Percentiles rank a stretch among this genome's conserved stretches.
Conservation (phyloP, 371 early-diverging fungal species). For the Haplosporangium sp. region DNA sequence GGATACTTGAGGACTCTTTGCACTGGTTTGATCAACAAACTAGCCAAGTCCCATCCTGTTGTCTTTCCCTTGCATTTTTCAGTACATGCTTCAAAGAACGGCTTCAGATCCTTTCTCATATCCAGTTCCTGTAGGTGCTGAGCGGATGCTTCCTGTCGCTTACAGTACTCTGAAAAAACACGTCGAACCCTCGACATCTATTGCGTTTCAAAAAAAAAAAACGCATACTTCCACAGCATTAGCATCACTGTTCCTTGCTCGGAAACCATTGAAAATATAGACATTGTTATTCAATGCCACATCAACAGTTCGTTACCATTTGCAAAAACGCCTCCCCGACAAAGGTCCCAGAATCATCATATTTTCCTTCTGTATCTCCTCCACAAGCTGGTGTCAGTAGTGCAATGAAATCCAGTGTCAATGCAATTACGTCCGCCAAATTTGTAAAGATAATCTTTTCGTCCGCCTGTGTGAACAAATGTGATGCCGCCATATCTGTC, state of each 20-base stretch:
- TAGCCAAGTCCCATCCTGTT: conserved; percentile 83
- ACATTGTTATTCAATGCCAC: no score
- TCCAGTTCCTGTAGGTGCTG: conserved; percentile 69
- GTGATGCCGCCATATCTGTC: conserved; percentile 57
- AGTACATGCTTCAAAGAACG: conserved; percentile 70
- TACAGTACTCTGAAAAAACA: conserved; percentile 81
- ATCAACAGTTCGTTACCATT: no score
- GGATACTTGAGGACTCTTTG: conserved; percentile 91
- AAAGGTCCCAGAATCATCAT: conserved; percentile 50
- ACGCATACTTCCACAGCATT: no score
- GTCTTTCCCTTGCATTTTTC: conserved; percentile 70
- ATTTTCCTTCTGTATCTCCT: conserved; percentile 16
- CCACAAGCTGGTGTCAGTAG: conserved; percentile 62
- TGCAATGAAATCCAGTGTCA: conserved; percentile 61
- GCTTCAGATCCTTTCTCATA: conserved; percentile 56
- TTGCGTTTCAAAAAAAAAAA: conserved; percentile 7
- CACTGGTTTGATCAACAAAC: conserved; percentile 87
- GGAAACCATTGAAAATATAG: neutral
- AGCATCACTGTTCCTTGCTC: no score
- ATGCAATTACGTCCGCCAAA: conserved; percentile 65
- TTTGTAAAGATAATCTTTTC: conserved; percentile 73
- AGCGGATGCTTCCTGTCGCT: conserved; percentile 77
- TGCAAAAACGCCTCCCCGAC: conserved; percentile 69
- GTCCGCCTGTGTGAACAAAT: conserved; percentile 63
- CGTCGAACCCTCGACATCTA: conserved; percentile 66